Evolutionary conservation across 2,329 filamentous ascomycete species (phyloP).

Genomic region (Esteya vermicola): DNA sequence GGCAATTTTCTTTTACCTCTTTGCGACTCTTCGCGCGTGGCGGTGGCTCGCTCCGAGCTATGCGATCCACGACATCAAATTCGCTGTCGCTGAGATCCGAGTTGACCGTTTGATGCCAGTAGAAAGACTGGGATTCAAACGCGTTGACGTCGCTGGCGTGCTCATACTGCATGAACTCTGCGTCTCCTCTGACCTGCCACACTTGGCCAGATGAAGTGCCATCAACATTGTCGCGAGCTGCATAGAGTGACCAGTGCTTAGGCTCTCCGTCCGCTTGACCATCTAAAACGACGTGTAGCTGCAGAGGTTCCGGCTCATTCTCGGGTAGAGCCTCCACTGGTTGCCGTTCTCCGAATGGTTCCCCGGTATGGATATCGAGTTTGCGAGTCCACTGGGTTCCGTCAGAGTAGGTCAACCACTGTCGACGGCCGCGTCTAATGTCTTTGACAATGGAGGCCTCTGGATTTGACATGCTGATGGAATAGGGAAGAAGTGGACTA

Average conservation of each 20-base stretch:
- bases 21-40: background rate
- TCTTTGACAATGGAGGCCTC: background rate
- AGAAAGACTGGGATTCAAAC: background rate
- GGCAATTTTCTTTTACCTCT: conserved; percentile 2
- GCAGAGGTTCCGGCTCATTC: background rate
- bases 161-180: background rate
- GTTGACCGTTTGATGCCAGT: conserved; percentile 1
- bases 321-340: background rate
- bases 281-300: background rate
- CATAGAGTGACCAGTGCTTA: background rate
- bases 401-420: background rate
- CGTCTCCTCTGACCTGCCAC: conserved; percentile 1
- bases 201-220: background rate
- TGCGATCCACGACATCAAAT: background rate
- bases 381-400: background rate
- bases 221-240: background rate
- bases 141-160: background rate
- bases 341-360: background rate
- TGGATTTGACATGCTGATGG: background rate
- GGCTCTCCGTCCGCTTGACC: background rate
- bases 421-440: background rate
- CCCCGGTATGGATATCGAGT: background rate
- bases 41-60: background rate
- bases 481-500: no score
- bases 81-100: background rate